These are phyloP conservation scores for Pythium grandisporangium DNA, from an alignment of 352 stramenopile species.

Conservation along the genomic window DNA sequence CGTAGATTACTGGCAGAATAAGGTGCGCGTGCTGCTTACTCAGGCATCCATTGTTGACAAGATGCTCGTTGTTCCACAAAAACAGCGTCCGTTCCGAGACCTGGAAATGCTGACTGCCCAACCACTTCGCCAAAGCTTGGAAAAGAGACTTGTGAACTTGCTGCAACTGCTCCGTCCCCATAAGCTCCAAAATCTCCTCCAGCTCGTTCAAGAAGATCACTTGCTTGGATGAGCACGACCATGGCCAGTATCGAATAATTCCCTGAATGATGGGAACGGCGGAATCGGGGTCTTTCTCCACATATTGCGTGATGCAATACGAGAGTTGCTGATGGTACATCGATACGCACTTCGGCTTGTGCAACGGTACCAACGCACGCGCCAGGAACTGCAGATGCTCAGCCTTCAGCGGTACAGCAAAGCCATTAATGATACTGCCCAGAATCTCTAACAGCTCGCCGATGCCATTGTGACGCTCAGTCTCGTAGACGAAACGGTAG, in stretches of 20 bases:
- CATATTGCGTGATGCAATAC: constrained; percentile 99
- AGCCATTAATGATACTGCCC: constrained; percentile 99
- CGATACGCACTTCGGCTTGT: constrained; percentile 91
- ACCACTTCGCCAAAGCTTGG: constrained; percentile 67
- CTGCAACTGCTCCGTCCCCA: constrained; percentile 75
- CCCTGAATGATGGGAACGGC: constrained; percentile 91
- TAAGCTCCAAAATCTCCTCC: constrained; percentile 97
- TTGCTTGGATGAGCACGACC: constrained; percentile 82
- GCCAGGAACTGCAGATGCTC: constrained; percentile 96
- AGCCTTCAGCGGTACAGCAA: constrained; percentile 96
- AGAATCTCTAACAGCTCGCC: constrained; percentile 98
- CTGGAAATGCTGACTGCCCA: constrained; percentile 95
- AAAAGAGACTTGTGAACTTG: constrained; percentile 76
- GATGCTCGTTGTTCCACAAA: constrained; percentile 98
- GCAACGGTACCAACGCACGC: constrained; percentile 93
- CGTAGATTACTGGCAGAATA: constrained; percentile 95
- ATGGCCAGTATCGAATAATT: constrained; percentile 95
- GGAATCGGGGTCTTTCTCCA: constrained; percentile 97
- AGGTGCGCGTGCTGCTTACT: constrained; percentile 89
- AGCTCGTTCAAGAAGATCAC: constrained; percentile 97
- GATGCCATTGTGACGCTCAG: constrained; percentile 91
- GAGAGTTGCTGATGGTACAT: constrained; percentile 98
- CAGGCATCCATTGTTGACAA: constrained; percentile 92
- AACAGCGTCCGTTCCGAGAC: constrained; percentile 95
- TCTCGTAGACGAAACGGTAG: constrained; percentile 98